A percentile compares a stretch with the other conserved stretches of the same genome.
Conservation (phyloP, 2,329 filamentous ascomycete species). For the Orbilia blumenaviensis region DNA sequence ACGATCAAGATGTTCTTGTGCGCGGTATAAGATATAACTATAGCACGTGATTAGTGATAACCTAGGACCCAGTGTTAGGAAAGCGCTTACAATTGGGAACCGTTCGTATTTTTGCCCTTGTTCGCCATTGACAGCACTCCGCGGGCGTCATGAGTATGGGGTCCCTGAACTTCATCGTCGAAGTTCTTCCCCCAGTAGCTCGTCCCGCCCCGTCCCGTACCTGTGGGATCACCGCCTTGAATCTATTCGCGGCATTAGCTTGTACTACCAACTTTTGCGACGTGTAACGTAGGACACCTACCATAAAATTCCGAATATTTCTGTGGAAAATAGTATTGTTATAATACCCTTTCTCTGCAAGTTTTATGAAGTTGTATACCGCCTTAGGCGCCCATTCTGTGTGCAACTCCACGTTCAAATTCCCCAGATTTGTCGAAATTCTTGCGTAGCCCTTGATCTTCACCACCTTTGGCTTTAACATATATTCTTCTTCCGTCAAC, state of each 20-base stretch:
- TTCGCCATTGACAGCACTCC: slow-evolving; percentile 95
- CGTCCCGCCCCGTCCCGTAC: slow-evolving; percentile 86
- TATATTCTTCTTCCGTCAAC: slow-evolving; percentile 92
- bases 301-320: slow-evolving; percentile 94
- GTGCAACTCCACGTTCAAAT: slow-evolving; percentile 86
- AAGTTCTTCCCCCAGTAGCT: slow-evolving; percentile 97
- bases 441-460: slow-evolving; percentile 91
- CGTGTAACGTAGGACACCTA: background rate
- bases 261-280: background rate
- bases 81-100: slow-evolving; percentile 75
- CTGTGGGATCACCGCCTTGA: slow-evolving; percentile 92
- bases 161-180: slow-evolving; percentile 89
- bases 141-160: slow-evolving; percentile 80
- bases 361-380: slow-evolving; percentile 94
- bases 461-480: slow-evolving; percentile 88
- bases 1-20: slow-evolving; percentile 83
- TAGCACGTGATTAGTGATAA: background rate
- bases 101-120: slow-evolving; percentile 98
- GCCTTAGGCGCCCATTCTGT: slow-evolving; percentile 90
- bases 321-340: slow-evolving; percentile 84
- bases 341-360: slow-evolving; percentile 92
- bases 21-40: slow-evolving; percentile 85
- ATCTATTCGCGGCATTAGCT: slow-evolving; percentile 63
- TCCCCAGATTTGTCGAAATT: slow-evolving; percentile 84
- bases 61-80: background rate